A percentile compares a stretch with the other conserved stretches of the same genome.
These are phyloP conservation scores for Xanthoparmelia taractica DNA, from an alignment of 495 filamentous ascomycete species.

Conservation along the genomic window DNA sequence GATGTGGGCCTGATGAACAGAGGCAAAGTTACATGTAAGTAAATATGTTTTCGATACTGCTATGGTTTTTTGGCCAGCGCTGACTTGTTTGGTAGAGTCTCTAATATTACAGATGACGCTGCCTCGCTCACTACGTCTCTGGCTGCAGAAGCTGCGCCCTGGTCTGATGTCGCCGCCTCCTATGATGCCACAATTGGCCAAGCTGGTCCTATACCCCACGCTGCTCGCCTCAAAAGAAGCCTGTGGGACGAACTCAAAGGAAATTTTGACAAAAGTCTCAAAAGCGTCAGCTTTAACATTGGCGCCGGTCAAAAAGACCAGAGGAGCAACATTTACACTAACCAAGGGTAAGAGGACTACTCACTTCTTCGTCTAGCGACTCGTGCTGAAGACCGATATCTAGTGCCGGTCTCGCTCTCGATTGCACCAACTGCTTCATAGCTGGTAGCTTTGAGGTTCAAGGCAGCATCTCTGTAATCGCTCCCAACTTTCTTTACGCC, in stretches of 20 bases:
- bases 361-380: too few relatives aligned
- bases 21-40: slow-evolving; percentile 31
- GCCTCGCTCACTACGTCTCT: slow-evolving; percentile 26
- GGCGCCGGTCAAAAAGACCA: slow-evolving; percentile 19
- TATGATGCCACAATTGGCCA: slow-evolving; percentile 33
- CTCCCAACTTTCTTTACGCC: too few relatives aligned
- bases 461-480: slow-evolving; percentile 25
- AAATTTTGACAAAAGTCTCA: slow-evolving; percentile 14
- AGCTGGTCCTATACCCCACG: slow-evolving; percentile 12
- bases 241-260: slow-evolving; percentile 13
- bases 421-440: slow-evolving; percentile 33
- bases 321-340: slow-evolving; percentile 23
- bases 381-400: not conserved
- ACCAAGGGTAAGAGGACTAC: slow-evolving; percentile 15
- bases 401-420: slow-evolving; percentile 23
- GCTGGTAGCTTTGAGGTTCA: slow-evolving; percentile 28
- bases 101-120: not conserved
- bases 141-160: slow-evolving; percentile 25
- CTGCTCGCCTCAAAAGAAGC: slow-evolving; percentile 7
- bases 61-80: not conserved
- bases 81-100: not conserved
- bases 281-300: slow-evolving; percentile 23
- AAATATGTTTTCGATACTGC: too few relatives aligned
- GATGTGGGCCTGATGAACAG: slow-evolving; percentile 29
- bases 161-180: slow-evolving; percentile 31